Base-by-base conservation (phyloP, 2,329 filamentous ascomycete species). In the Epichloe coenophiala region DNA sequence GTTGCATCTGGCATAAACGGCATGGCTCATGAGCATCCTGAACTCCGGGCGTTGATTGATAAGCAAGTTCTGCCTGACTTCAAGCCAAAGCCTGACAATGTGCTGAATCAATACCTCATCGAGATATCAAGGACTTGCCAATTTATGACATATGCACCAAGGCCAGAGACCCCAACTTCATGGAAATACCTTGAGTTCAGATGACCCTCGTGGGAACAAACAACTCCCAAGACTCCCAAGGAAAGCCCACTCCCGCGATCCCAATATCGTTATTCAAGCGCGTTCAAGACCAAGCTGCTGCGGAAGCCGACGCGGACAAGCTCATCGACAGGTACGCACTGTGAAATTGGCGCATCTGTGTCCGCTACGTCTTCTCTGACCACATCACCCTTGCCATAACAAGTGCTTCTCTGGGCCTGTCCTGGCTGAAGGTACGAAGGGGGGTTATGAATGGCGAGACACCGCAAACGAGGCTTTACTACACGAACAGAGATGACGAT, bases 141-240 rank as follows among this genome's bases (percentile, higher is more conserved):
- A 53, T 59, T 41, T 56, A 69, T 36, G 60, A 73, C 54, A 63
- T 74, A 3, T 59, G 59, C 77, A 19, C 17, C 17, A 73, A 72
- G 60, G 72, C 74, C 53, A 59, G 63, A 17, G 59, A 65, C 46
- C 12, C 3, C 9, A 13, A 39, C 6, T 39, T 39, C 9, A 15
- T 6, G 3, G 3, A 39, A 8, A 17, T 39, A 7, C 13, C 15
- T 9, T 15, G 7, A n/a, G 37, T 17, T 3, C 15, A 31, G 27
- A 31, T 31, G 9, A 31, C 27, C 9, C 3, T 31, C 8, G 0
- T 31, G 27, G 8, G 4, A 31, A 31, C 3, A 31, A 31, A 31
- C 1, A 31, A 11, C 27, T 11, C 27, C 27, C 9, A 31, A 11
- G 27, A 31, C 1, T 0, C 27, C 27, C 27, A 9, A 31, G 8